Evolutionary conservation across 169 alveolate genomes (phyloP).

Genomic region (Cryptosporidium bovis): DNA sequence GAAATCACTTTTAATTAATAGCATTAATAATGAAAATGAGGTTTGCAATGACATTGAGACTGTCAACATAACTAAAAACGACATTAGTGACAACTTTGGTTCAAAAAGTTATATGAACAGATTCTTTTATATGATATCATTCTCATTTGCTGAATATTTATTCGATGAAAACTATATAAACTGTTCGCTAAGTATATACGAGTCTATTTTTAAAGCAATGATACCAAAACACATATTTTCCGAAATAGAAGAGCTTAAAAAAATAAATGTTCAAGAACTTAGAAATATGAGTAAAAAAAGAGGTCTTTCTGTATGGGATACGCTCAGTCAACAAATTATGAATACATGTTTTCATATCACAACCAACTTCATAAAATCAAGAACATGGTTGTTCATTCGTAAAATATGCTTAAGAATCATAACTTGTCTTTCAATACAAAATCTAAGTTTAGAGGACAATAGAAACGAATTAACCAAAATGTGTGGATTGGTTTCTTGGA

Average conservation of each 20-base stretch:
- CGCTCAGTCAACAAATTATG: slow-evolving; percentile 26
- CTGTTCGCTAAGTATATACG: slow-evolving; percentile 47
- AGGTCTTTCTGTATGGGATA: slow-evolving; percentile 2
- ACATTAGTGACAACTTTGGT: neutral
- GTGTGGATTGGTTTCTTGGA: too few species aligned
- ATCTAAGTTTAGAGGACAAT: slow-evolving; percentile 20
- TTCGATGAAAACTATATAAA: slow-evolving; percentile 55
- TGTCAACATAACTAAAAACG: neutral
- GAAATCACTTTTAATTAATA: neutral
- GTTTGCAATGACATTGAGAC: neutral
- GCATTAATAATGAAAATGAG: neutral
- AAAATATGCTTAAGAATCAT: slow-evolving; percentile 5
- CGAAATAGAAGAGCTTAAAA: slow-evolving; percentile 25
- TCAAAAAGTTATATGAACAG: slow-evolving; percentile 5
- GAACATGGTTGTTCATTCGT: slow-evolving; percentile 16
- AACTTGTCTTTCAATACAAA: slow-evolving; percentile 24
- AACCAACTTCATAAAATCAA: slow-evolving; percentile 10
- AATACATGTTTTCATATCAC: slow-evolving; percentile 41
- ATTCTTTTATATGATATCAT: slow-evolving; percentile 38
- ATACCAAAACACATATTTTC: slow-evolving; percentile 55
- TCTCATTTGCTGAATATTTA: slow-evolving; percentile 48
- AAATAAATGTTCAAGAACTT: slow-evolving; percentile 23
- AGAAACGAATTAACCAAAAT: too few species aligned
- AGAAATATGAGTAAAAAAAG: slow-evolving; percentile 4
- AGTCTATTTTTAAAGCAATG: slow-evolving; percentile 23